Evolutionary conservation across 192 early-diverging fungal genomes (phyloP).

Genomic region (Spizellomyces sp.): DNA sequence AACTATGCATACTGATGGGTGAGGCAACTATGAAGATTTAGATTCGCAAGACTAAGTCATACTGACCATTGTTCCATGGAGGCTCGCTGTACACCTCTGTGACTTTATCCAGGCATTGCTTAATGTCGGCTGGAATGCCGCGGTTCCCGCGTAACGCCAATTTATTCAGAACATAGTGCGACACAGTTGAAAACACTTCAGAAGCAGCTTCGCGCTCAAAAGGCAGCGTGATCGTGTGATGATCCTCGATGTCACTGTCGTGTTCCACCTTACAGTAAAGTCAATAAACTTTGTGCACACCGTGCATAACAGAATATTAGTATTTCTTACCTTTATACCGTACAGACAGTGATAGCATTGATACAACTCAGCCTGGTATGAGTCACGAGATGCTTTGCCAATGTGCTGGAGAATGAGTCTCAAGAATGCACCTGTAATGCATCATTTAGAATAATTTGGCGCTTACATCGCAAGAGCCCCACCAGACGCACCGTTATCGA

Average conservation of each 20-base stretch:
- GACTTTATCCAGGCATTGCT: conserved; percentile 61
- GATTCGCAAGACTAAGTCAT: no score
- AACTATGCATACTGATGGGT: no score
- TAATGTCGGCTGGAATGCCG: conserved; percentile 58
- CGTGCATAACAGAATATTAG: neutral
- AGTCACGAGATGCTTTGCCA: neutral
- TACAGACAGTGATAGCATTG: conserved; percentile 74
- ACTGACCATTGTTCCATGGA: conserved; percentile 41
- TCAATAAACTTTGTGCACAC: no score
- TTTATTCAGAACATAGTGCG: conserved; percentile 42
- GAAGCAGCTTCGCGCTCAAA: conserved; percentile 59
- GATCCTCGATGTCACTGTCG: conserved; percentile 39
- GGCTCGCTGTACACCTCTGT: conserved; percentile 48
- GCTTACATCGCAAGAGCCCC: no score
- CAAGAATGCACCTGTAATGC: neutral
- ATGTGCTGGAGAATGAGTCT: neutral
- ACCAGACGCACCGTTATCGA: conserved; percentile 3
- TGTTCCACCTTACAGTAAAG: neutral
- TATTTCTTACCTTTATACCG: conserved; percentile 54
- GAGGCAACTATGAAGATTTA: no score
- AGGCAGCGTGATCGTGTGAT: conserved; percentile 45
- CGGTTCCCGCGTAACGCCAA: conserved; percentile 34
- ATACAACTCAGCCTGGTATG: conserved; percentile 43
- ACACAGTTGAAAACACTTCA: conserved; percentile 54
- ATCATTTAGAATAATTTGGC: no score